A percentile compares a stretch with the other conserved stretches of the same genome.
phyloP scores from a whole-genome alignment of 345 rosid species.

The Mallotus nudiflorus region DNA sequence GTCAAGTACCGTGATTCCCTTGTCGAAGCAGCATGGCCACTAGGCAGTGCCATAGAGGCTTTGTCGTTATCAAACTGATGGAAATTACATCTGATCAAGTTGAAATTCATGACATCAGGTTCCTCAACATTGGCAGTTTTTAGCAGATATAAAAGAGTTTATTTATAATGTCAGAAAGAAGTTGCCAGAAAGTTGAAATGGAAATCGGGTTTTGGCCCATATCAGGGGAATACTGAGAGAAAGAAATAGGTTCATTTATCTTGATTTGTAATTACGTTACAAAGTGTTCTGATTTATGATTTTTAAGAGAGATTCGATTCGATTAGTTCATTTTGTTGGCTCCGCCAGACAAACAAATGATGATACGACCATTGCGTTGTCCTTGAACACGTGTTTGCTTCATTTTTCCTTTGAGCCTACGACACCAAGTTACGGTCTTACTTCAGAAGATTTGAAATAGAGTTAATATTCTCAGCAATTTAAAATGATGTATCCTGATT shows the following conservation, averaged over 20 bases:
- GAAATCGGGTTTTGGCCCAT: constrained; percentile 24
- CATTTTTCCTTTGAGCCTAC: no score
- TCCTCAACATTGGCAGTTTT: background rate
- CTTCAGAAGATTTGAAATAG: no score
- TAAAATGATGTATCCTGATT: no score
- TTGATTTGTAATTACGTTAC: constrained; percentile 38
- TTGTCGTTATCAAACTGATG: constrained; percentile 43
- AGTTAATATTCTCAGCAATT: no score
- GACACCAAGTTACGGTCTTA: no score
- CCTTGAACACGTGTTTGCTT: no score
- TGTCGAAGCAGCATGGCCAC: constrained; percentile 99
- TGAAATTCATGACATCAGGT: background rate
- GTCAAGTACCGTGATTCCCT: constrained; percentile 58
- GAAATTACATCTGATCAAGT: background rate
- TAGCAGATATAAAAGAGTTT: background rate
- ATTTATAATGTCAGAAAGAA: constrained; percentile 15
- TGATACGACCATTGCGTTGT: background rate
- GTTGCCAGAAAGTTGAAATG: constrained; percentile 3
- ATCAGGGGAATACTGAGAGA: constrained; percentile 28
- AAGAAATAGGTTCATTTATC: constrained; percentile 22
- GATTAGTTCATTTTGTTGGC: constrained; percentile 30
- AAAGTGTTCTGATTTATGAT: constrained; percentile 19
- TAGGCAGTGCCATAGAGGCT: constrained; percentile 97
- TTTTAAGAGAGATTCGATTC: constrained; percentile 32
- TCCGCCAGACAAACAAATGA: background rate